phyloP scores from a whole-genome alignment of 1,284 basidiomycete species.

The Malassezia brasiliensis region DNA sequence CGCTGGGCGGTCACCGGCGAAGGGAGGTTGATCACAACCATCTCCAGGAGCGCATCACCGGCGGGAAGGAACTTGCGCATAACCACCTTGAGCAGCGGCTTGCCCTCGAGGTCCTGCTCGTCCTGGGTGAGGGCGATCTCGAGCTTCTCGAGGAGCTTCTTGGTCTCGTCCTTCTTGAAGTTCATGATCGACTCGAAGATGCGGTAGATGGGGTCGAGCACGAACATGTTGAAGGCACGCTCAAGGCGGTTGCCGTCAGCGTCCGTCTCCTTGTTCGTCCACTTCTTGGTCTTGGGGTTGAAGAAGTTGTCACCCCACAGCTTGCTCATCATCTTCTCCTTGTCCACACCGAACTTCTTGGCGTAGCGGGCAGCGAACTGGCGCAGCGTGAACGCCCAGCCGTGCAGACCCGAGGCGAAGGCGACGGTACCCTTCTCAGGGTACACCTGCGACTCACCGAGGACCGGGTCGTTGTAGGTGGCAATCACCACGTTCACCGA shows the following conservation, averaged over 20 bases:
- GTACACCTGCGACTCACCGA: slow-evolving; percentile 98
- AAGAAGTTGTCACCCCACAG: slow-evolving; percentile 99
- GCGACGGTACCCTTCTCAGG: slow-evolving; percentile 97
- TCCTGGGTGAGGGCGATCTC: slow-evolving; percentile 81
- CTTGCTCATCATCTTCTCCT: slow-evolving; percentile 94
- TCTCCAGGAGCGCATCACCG: slow-evolving; percentile 95
- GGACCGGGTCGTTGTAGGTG: slow-evolving; percentile 85
- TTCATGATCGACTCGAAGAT: slow-evolving; percentile 99
- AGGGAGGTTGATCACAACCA: slow-evolving; percentile 93
- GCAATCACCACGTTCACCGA: slow-evolving; percentile 98
- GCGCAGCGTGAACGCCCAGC: slow-evolving; percentile 98
- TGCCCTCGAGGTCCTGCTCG: slow-evolving; percentile 91
- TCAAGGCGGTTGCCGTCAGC: slow-evolving; percentile 77
- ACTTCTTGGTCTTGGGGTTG: slow-evolving; percentile 95
- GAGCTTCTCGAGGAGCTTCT: slow-evolving; percentile 86
- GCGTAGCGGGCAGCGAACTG: slow-evolving; percentile 91
- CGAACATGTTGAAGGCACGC: slow-evolving; percentile 60
- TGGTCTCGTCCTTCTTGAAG: slow-evolving; percentile 91
- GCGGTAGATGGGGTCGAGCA: slow-evolving; percentile 98
- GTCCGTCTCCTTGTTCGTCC: slow-evolving; percentile 70
- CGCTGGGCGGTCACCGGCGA: slow-evolving; percentile 93
- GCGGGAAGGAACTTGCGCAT: slow-evolving; percentile 99
- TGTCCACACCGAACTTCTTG: slow-evolving; percentile 99
- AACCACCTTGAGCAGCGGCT: slow-evolving; percentile 89
- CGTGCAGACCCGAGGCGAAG: slow-evolving; percentile 98